Evolutionary conservation across 768 basidiomycete species (phyloP), one percentile per base, ranked within the genome.

Genomic region (Chalciporus pseudorubinellus): DNA sequence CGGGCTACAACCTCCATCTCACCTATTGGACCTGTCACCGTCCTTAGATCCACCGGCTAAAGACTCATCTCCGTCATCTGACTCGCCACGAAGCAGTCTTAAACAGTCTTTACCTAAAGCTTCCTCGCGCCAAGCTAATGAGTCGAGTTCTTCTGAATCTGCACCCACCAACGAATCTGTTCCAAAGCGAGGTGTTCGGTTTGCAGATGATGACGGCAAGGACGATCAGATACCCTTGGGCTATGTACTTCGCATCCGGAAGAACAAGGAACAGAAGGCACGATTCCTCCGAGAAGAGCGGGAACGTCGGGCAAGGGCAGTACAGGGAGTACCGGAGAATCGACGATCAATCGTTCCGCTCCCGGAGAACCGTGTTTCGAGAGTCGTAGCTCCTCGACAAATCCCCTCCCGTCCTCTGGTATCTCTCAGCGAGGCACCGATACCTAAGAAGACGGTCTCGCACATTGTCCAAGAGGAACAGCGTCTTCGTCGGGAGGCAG

Each of bases 181-280:
- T 50, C 59, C 60, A 24, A 69, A 64, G 62, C 78, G 83, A 34
- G 82, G 83, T 10, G 85, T 86, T 9, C 78, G 83, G 39, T 86
- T 87, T 53, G 81, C 76, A 26, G 83, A 84, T 57, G 79, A 81
- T 59, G 79, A 80, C 60, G 66, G 64, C 52, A 82, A 80, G 52
- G 85, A 87, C 38, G 87, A 89, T 64, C 73, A 74, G 46, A 74
- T 87, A 56, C 89, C 89, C 3, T 70, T 89, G 36, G 81, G 79
- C 16, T 80, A 89, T 61, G 78, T 83, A n/a, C 70, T 87, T 61
- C 83, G 84, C 47, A 78, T 79, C 66, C 84, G 83, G 72, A 84
- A 84, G 74, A 81, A 81, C 59, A 82, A 83, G 39, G 85, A 85
- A 66, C 82, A 87, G 68, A 86, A 86, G 71, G 83, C 82, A 39